Base-by-base conservation (phyloP, 2,329 filamentous ascomycete species). In the Sarocladiaceae sp. region DNA sequence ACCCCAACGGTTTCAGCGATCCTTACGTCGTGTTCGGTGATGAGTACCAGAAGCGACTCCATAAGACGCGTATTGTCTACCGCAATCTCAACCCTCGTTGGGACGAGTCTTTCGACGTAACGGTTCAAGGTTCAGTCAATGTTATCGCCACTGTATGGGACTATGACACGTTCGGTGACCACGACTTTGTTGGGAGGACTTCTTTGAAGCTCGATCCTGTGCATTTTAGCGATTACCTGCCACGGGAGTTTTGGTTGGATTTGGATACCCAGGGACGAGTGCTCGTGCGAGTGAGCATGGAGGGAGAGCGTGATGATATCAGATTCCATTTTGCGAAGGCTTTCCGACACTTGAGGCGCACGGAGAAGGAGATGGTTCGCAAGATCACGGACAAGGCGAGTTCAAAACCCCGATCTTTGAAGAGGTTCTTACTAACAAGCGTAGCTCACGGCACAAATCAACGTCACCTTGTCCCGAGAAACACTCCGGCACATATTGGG, bases 281-380 rank as follows among this genome's bases (percentile, higher is more conserved):
- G 28, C 72, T 99, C 53, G 81, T 99, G 50, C 83, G 93, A 56
- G 91, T 99, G 50, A 97, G 91, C 65, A 99, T 99, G 94, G 94
- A 99, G 71, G 94, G 94, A 50, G 94, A 99, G 71, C 83, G 94
- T 56, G 94, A 99, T 65, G 94, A 99, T 65, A 99, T 99, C 54
- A 90, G 97, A 63, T 99, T 99, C 69, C 93, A 97, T 64, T 97
- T 97, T 69, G 94, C 92, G 61, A 97, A 97, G 71, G 89, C 94
- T 23, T 99, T 99, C 74, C 83, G 94, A 44, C 90, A 93, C 55
- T 77, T 99, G 60, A 97, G 97, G 76, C 84, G 94, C 59, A 96
- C 93, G 1, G 93, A 99, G 72, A 83, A 93, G 62, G 94, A 99
- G 68, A 99, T 99, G 94, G 96, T 95, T 52, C 84, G 94, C 56